Base-by-base conservation (phyloP, 768 basidiomycete genomes). In the Astraeus odoratus region DNA sequence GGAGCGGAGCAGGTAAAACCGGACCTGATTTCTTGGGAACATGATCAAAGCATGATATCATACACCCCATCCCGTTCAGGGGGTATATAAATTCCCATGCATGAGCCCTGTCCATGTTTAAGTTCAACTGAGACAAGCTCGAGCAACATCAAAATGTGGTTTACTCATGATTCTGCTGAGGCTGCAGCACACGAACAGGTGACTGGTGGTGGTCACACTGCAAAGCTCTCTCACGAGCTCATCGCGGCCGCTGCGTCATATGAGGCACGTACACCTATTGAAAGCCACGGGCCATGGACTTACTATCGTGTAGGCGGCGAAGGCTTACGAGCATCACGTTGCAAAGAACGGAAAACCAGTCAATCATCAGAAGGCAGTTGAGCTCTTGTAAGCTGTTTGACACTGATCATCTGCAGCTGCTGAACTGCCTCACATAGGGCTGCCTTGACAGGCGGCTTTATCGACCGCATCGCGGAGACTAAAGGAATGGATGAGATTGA, bases 181-280 rank as follows among this genome's bases (percentile, higher is more conserved):
- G 51, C 63, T 5, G 22, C 25, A n/a, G 61, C 63, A 3, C 23
- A 63, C 31, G 12, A 37, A 6, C 10, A 58, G 26, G 58, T 49
- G 36, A 38, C 34, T 5, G 48, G 27, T 10, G 51, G 19, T 16
- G 30, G 25, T 16, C 57, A 65, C 44, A 27, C 23, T 2, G 53
- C 55, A 12, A 52, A 57, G 19, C 24, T 63, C 36, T 55, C 53
- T 5, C 61, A 63, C 26, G 57, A 65, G 36, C 20, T 57, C 39
- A 38, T 63, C 44, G 57, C 58, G 3, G 56, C 47, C 9, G 60
- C 63, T 1, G 60, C 60, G 3, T 57, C 60, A 8, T 62, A 57
- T 40, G 63, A 62, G 48, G 60, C 45, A 41, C 24, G 22, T 19
- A 16, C 20, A 1, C 6, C 2, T 8, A 6, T 8, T 1, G 15